These are phyloP conservation scores for Paecilomyces variotii DNA, from an alignment of 2,329 filamentous ascomycete species.

Conservation along the genomic window DNA sequence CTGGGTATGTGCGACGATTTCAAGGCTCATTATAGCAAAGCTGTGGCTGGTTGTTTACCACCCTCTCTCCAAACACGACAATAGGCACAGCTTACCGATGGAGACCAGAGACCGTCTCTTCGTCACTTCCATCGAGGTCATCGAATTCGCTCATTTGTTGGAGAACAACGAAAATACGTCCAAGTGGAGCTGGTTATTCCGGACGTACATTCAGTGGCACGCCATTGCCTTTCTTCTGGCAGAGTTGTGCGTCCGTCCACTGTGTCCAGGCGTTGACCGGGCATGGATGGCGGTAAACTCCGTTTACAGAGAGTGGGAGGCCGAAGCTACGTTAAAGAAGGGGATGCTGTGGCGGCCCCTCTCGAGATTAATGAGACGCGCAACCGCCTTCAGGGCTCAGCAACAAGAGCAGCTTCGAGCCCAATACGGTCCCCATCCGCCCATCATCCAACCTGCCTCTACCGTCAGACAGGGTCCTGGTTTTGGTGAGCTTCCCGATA, in stretches of 20 bases:
- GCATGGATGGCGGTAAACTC: constrained; percentile 52
- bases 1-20: constrained; percentile 61
- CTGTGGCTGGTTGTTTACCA: constrained; percentile 72
- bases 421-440: constrained; percentile 11
- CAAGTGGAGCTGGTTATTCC: constrained; percentile 59
- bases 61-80: constrained; percentile 54
- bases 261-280: constrained; percentile 50
- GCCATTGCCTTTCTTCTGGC: constrained; percentile 54
- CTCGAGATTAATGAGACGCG: constrained; percentile 52
- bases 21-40: constrained; percentile 66
- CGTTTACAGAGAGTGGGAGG: constrained; percentile 32
- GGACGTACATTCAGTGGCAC: constrained; percentile 59
- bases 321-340: constrained; percentile 33
- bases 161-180: constrained; percentile 54
- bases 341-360: constrained; percentile 58
- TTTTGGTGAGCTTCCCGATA: background rate
- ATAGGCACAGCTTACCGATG: constrained; percentile 49
- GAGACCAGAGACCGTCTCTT: constrained; percentile 63
- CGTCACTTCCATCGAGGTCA: constrained; percentile 63
- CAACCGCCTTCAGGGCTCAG: constrained; percentile 45
- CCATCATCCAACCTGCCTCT: background rate
- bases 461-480: background rate
- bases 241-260: constrained; percentile 51
- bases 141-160: constrained; percentile 61
- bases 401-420: constrained; percentile 30